A percentile compares a stretch with the other conserved stretches of the same genome.
Evolutionary conservation across 2,329 filamentous ascomycete genomes (phyloP).

Genomic region (Didymellaceae sp.): DNA sequence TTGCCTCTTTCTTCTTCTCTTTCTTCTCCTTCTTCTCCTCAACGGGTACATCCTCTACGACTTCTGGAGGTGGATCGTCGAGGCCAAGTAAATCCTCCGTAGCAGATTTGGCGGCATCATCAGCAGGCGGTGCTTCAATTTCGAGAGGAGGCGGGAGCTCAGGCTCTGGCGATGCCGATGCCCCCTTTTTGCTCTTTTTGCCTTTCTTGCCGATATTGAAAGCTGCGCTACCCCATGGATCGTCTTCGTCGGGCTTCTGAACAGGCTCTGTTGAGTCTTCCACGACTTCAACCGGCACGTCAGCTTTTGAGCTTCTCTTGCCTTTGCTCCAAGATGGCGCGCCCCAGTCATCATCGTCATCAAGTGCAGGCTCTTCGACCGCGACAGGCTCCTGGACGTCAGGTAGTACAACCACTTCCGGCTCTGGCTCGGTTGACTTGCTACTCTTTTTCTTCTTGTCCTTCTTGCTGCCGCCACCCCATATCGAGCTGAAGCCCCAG

Average conservation of each 20-base stretch:
- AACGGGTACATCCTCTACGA: slow-evolving; percentile 17
- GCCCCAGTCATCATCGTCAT: slow-evolving; percentile 62
- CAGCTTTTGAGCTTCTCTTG: slow-evolving; percentile 49
- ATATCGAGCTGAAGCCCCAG: slow-evolving; percentile 47
- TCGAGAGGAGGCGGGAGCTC: slow-evolving; percentile 58
- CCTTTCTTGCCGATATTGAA: slow-evolving; percentile 58
- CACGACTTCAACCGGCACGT: slow-evolving; percentile 48
- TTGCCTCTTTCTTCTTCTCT: slow-evolving; percentile 35
- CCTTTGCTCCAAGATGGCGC: slow-evolving; percentile 64
- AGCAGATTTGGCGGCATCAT: slow-evolving; percentile 44
- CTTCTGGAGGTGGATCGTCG: slow-evolving; percentile 35
- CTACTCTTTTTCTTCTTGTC: slow-evolving; percentile 52
- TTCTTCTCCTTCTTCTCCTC: slow-evolving; percentile 41
- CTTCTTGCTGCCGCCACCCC: slow-evolving; percentile 55
- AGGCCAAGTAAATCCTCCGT: slow-evolving; percentile 44
- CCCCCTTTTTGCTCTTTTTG: slow-evolving; percentile 62
- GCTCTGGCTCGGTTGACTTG: slow-evolving; percentile 40
- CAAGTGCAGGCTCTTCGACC: slow-evolving; percentile 58
- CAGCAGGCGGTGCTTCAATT: slow-evolving; percentile 53
- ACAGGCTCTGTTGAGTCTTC: slow-evolving; percentile 51
- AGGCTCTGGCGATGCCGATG: slow-evolving; percentile 54
- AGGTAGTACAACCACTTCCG: slow-evolving; percentile 31
- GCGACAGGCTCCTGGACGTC: slow-evolving; percentile 54
- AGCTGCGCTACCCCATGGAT: slow-evolving; percentile 46
- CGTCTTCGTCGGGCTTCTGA: slow-evolving; percentile 53